Conservation (phyloP, 192 early-diverging fungal species). For the Coemansia sp. region DNA sequence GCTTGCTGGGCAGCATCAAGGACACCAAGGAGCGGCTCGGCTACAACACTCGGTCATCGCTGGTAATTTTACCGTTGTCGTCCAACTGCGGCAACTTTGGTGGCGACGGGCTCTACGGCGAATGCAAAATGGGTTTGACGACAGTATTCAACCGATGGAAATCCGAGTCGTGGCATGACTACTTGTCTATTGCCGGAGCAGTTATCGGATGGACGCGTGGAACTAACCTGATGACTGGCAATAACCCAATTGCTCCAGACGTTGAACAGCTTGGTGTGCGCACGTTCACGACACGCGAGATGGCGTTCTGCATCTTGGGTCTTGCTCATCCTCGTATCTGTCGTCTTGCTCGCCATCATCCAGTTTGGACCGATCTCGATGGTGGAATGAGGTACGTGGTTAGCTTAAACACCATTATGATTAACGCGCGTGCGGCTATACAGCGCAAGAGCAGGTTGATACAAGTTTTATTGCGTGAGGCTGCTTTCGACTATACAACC, state of each 20-base stretch:
- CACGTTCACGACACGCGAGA: constrained; percentile 73
- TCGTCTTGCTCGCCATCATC: constrained; percentile 46
- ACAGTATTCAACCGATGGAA: constrained; percentile 90
- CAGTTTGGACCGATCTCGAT: no score
- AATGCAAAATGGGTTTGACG: constrained; percentile 92
- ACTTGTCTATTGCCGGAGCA: constrained; percentile 85
- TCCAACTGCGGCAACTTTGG: constrained; percentile 95
- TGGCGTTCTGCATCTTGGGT: constrained; percentile 91
- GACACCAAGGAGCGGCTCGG: constrained; percentile 72
- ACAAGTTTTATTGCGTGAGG: no score
- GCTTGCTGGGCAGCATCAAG: constrained; percentile 84
- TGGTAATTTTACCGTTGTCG: constrained; percentile 85
- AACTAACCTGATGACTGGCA: constrained; percentile 89
- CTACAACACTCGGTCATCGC: constrained; percentile 83
- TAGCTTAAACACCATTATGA: no score
- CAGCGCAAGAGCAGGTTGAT: no score
- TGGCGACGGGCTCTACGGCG: constrained; percentile 42
- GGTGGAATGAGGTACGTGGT: no score
- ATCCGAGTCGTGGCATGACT: constrained; percentile 84
- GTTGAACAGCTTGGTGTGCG: constrained; percentile 85
- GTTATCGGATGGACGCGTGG: constrained; percentile 99
- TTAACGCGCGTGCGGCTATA: no score
- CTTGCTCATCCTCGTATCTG: constrained; percentile 79
- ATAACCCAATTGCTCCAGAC: constrained; percentile 85
- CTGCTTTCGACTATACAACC: no score